These are phyloP conservation scores for Leccinellum luteum DNA, from an alignment of 768 basidiomycete genomes.

Conservation along the genomic window DNA sequence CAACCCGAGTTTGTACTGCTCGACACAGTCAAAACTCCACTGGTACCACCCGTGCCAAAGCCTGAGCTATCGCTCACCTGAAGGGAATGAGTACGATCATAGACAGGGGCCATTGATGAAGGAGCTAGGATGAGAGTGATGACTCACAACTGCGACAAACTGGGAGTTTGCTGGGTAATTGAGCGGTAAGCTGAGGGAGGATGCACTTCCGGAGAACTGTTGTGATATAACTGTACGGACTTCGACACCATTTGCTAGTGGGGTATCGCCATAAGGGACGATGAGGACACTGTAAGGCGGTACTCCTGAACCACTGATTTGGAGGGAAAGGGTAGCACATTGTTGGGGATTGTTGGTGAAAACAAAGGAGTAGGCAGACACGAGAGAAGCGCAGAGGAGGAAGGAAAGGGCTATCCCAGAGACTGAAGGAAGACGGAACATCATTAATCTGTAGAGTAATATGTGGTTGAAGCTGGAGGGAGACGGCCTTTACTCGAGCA, in stretches of 20 bases:
- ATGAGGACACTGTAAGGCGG: background rate
- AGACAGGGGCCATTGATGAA: background rate
- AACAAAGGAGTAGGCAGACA: background rate
- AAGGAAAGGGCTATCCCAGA: background rate
- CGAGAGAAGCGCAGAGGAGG: background rate
- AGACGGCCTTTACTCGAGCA: background rate
- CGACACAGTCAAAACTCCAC: background rate
- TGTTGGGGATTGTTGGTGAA: background rate
- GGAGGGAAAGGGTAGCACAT: background rate
- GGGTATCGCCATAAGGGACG: background rate
- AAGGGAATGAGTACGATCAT: background rate
- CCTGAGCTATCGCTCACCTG: background rate
- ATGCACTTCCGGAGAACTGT: background rate
- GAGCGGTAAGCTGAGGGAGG: background rate
- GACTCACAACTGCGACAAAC: background rate
- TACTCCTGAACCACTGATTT: background rate
- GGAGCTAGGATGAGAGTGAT: background rate
- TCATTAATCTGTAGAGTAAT: background rate
- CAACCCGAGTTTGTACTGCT: background rate
- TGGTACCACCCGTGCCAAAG: background rate
- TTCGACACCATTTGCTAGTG: background rate
- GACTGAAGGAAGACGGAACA: background rate
- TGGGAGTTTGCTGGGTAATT: background rate
- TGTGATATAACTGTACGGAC: background rate
- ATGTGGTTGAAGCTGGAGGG: background rate